phyloP scores from a whole-genome alignment of 768 basidiomycete genomes.

The Suillus weaverae region DNA sequence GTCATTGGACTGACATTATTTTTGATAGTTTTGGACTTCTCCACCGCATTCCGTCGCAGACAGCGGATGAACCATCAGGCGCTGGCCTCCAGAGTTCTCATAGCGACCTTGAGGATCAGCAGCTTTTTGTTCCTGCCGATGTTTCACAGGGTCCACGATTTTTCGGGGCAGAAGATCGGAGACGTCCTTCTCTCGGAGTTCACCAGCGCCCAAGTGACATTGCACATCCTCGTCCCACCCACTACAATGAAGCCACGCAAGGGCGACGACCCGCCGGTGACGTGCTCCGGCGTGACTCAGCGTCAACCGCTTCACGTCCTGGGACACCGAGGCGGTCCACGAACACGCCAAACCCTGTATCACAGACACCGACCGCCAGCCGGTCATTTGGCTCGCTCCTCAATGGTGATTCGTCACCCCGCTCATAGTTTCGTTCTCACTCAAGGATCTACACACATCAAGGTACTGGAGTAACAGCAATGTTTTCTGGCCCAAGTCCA shows the following conservation, averaged over 20 bases:
- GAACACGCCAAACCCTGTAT: slow-evolving; percentile 28
- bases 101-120: slow-evolving; percentile 59
- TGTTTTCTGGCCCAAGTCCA: slow-evolving; percentile 22
- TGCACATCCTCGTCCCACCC: slow-evolving; percentile 32
- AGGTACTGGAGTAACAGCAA: slow-evolving; percentile 30
- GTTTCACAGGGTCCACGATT: slow-evolving; percentile 21
- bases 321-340: slow-evolving; percentile 27
- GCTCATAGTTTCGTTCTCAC: slow-evolving; percentile 39
- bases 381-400: slow-evolving; percentile 39
- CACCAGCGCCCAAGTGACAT: slow-evolving; percentile 17
- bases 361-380: slow-evolving; percentile 32
- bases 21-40: slow-evolving; percentile 76
- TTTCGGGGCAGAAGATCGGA: slow-evolving; percentile 10
- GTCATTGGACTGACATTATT: slow-evolving; percentile 5
- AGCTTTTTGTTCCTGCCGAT: slow-evolving; percentile 76
- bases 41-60: slow-evolving; percentile 87
- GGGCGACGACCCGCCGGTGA: slow-evolving; percentile 17
- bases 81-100: slow-evolving; percentile 51
- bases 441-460: slow-evolving; percentile 33
- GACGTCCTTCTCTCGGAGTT: slow-evolving; percentile 7
- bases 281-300: slow-evolving; percentile 14
- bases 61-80: slow-evolving; percentile 56
- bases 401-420: slow-evolving; percentile 50
- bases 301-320: slow-evolving; percentile 23
- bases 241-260: slow-evolving; percentile 16